Percentiles rank a stretch among this genome's conserved stretches.
Evolutionary conservation across 495 filamentous ascomycete genomes (phyloP).

Genomic region (Hyphodiscus hymeniophilus): DNA sequence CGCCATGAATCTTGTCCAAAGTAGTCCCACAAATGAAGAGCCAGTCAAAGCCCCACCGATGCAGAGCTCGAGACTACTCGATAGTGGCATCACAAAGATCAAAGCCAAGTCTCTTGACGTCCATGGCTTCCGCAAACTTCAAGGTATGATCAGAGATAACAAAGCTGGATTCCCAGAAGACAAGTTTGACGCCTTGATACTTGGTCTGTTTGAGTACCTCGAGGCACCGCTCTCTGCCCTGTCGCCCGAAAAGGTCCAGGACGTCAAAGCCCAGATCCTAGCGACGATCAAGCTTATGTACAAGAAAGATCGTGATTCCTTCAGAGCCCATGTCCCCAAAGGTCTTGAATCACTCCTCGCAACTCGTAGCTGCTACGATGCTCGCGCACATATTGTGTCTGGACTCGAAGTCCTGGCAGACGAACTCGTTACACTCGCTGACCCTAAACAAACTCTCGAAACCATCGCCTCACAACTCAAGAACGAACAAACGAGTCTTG

Average conservation of each 20-base stretch:
- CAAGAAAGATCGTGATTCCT: constrained; percentile 52
- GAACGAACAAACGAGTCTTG: constrained; percentile 29
- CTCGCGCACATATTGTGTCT: constrained; percentile 43
- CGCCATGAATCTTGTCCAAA: constrained; percentile 30
- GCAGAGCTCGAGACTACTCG: constrained; percentile 49
- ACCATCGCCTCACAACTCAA: constrained; percentile 28
- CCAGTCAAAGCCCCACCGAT: constrained; percentile 17
- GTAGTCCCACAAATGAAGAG: constrained; percentile 11
- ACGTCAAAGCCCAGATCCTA: constrained; percentile 78
- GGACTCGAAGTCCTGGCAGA: constrained; percentile 46
- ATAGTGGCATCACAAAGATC: constrained; percentile 70
- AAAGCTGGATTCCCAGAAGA: constrained; percentile 45
- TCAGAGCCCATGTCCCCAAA: constrained; percentile 54
- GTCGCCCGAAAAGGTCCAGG: constrained; percentile 49
- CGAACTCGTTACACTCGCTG: constrained; percentile 41
- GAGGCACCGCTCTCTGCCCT: constrained; percentile 42
- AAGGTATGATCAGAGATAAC: constrained; percentile 67
- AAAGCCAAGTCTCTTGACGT: constrained; percentile 66
- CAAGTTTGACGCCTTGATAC: constrained; percentile 66
- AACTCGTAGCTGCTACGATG: constrained; percentile 53
- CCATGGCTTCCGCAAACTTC: constrained; percentile 81
- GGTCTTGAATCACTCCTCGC: constrained; percentile 60
- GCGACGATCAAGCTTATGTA: constrained; percentile 73
- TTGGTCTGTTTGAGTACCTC: constrained; percentile 68
- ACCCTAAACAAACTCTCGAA: constrained; percentile 38